Evolutionary conservation across 192 early-diverging fungal species (phyloP), one percentile per base, ranked within the genome.

Genomic region (Coemansia aciculifera): DNA sequence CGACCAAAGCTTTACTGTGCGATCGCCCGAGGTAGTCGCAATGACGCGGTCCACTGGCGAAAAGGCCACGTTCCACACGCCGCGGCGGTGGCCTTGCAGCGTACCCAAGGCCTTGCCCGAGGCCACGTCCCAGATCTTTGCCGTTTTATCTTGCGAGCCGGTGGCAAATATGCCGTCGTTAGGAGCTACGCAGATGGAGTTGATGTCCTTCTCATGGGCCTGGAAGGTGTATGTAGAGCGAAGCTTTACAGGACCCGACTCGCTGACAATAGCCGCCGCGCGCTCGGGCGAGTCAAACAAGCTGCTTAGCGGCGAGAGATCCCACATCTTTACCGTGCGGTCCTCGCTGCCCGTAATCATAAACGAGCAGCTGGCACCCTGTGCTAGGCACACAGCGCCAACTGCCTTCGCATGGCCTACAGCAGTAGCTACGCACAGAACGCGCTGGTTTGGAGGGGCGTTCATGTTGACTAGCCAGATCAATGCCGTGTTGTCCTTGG

Each of bases 121-220:
- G 34, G 86, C 88, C n/a, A 89, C 87, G 51, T 89, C 89, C 93
- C 94, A 98, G 9, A 97, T 67, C 78, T 96, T 98, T 64, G 93
- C 92, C 0, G 93, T 90, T 83, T 97, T 98, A 82, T 99, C 98
- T 68, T 95, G 92, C 38, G 94, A 94, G 27, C 90, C 95, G 8
- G 95, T 93, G 1, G 94, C 95, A 87, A 99, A 95, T 4, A 95
- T 68, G 54, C 88, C 87, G 82, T 96, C 93, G 80, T 95, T 95
- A 5, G 95, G 95, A 4, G 96, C 88, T 27, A 99, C 83, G 42
- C 89, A 86, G 31, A 99, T 88, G 2, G 94, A 86, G 76, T 99
- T 96, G 79, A 99, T 97, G 77, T 97, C 95, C 77, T 94, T 96
- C 27, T 96, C 95, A 77, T 99, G 98, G 0, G 96, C 96, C 69